A percentile compares a stretch with the other conserved stretches of the same genome.
Conservation (phyloP, 2,329 filamentous ascomycete species). For the Aspergillus sp. region DNA sequence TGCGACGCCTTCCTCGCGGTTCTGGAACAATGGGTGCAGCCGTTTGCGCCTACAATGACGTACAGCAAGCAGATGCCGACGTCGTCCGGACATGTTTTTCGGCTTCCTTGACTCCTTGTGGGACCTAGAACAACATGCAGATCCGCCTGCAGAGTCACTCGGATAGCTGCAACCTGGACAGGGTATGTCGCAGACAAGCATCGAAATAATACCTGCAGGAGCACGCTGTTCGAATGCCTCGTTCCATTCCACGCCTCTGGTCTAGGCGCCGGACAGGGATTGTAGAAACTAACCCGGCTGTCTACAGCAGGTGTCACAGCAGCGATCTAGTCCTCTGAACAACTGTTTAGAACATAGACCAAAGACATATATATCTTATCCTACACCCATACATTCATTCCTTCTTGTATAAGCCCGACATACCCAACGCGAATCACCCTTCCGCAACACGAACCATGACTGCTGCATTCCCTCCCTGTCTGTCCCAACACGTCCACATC, state of each 20-base stretch:
- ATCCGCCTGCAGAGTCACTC: too few species aligned
- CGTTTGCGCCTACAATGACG: slow-evolving; percentile 39
- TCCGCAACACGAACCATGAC: not conserved
- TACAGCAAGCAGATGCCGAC: slow-evolving; percentile 34
- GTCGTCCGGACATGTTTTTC: slow-evolving; percentile 37
- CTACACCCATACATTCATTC: not conserved
- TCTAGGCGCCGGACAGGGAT: not conserved
- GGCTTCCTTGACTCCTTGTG: not conserved
- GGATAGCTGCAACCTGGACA: too few species aligned
- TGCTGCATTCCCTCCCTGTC: not conserved
- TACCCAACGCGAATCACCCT: not conserved
- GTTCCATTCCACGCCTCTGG: not conserved
- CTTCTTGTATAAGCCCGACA: not conserved
- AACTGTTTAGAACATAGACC: not conserved
- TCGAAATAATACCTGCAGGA: not conserved
- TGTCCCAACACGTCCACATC: not conserved
- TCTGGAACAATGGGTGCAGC: slow-evolving; percentile 38
- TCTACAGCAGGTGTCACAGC: not conserved
- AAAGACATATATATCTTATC: not conserved
- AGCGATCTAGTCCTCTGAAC: not conserved
- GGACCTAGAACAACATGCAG: not conserved
- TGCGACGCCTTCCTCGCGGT: slow-evolving; percentile 38
- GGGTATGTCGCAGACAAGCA: not conserved
- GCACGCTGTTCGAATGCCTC: not conserved
- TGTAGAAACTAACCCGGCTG: not conserved